Conservation (phyloP, 495 filamentous ascomycete species). For the Saxophila tyrrhenica region DNA sequence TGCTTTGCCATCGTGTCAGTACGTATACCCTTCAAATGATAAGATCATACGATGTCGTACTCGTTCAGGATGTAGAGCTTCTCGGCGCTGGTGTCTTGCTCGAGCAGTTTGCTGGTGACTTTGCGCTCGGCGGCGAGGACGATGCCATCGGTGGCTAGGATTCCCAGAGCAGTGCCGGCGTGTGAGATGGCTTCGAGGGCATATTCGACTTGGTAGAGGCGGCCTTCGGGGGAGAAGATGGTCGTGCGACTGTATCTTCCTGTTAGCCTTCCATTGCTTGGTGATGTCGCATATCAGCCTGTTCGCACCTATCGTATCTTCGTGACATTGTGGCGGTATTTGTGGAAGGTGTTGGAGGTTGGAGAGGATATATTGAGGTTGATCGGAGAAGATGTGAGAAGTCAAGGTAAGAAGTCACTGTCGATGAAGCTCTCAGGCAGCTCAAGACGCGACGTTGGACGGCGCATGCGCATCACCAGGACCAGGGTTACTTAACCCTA, state of each 20-base stretch:
- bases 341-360: background rate
- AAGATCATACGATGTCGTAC: slow-evolving; percentile 46
- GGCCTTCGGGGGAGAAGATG: slow-evolving; percentile 98
- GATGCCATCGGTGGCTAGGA: slow-evolving; percentile 95
- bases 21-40: background rate
- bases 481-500: background rate
- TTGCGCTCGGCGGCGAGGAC: slow-evolving; percentile 98
- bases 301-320: slow-evolving; percentile 70
- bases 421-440: slow-evolving; percentile 1
- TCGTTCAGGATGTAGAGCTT: slow-evolving; percentile 99
- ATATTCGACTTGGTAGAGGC: slow-evolving; percentile 98
- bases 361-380: background rate
- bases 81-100: slow-evolving; percentile 98
- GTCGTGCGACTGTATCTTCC: slow-evolving; percentile 58
- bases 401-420: too few relatives aligned
- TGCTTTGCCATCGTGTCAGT: slow-evolving; percentile 42
- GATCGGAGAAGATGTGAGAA: background rate
- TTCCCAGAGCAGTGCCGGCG: slow-evolving; percentile 90
- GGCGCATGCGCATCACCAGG: background rate
- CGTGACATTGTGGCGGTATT: slow-evolving; percentile 61
- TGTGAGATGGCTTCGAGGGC: slow-evolving; percentile 97
- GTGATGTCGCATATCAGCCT: slow-evolving; percentile 12
- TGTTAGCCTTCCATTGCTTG: background rate
- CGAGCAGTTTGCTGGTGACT: slow-evolving; percentile 96
- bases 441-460: slow-evolving; percentile 1